Evolutionary conservation across 305 asterid genomes (phyloP), one percentile per base, ranked within the genome.

Genomic region (Solanum hybrid): DNA sequence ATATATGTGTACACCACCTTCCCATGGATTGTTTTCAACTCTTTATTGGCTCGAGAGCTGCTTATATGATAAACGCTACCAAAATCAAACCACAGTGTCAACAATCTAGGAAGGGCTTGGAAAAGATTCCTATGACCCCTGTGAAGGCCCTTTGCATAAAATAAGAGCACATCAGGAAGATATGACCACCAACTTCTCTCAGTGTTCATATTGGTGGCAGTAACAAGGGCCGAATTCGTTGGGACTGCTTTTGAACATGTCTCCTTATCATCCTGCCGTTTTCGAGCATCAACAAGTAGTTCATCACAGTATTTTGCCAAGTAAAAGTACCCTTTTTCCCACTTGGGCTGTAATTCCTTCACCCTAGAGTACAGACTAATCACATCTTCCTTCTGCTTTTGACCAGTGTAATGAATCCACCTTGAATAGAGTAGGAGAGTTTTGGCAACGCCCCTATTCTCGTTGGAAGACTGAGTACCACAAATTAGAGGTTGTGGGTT

Each of bases 381-480:
- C 92, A 97, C 97, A 89, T 97, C 98, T 93, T 96, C 98, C 94
- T 96, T 97, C 91, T 96, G 99, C 94, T 97, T 97, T 92, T 95
- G 98, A 86, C 99, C 99, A 86, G 98, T 97, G 91, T 96, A 95
- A 91, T 97, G 99, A 90, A 96, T 97, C 99, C 99, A 97, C 94
- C 99, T 94, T 7, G 98, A 92, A 91, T 96, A 97, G 91, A 96
- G 94, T 85, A 97, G 99, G 92, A 97, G 99, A 27, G 98, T 95
- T 92, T 95, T 97, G 88, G 99, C 99, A 41, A 95, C 94, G 90
- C 94, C 98, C 73, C 78, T 93, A 93, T 92, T 96, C 89, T 94
- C 96, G 75, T 94, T 94, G 92, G 91, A 89, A 89, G 94, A 89
- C 89, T 90, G 97, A 34, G 95, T 91, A 90, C 93, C 97, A 92